Conservation (phyloP, 169 alveolate species). For the Plasmodium gonderi region DNA sequence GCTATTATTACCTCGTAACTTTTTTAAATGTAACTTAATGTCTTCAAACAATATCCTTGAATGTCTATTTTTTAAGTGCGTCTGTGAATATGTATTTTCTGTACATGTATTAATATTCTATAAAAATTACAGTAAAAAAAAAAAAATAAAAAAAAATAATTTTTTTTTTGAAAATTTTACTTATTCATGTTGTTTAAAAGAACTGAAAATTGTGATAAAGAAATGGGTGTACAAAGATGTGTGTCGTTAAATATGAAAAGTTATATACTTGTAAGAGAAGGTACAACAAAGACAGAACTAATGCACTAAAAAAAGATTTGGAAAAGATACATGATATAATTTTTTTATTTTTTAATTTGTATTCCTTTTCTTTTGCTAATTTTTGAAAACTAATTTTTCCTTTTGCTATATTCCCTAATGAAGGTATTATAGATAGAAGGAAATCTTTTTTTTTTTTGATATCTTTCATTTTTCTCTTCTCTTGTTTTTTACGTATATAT, state of each 20-base stretch:
- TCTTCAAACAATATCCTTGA: conserved; percentile 10
- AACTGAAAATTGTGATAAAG: neutral
- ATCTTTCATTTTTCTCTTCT: neutral
- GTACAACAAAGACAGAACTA: conserved; percentile 18
- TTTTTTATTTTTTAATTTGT: neutral
- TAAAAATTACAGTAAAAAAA: neutral
- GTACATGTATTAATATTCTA: neutral
- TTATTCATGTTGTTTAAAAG: neutral
- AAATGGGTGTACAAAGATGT: neutral
- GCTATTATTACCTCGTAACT: neutral
- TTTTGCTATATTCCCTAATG: neutral
- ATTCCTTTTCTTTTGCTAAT: conserved; percentile 1
- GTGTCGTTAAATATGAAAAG: neutral
- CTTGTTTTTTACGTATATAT: neutral
- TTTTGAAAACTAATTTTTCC: neutral
- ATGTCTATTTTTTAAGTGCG: conserved; percentile 3
- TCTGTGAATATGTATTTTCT: neutral
- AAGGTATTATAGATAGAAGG: neutral
- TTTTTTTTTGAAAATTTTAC: neutral
- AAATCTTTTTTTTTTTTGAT: neutral
- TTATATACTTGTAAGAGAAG: conserved; percentile 12
- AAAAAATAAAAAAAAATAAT: neutral
- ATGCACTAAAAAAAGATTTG: conserved; percentile 12
- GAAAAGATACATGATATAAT: neutral
- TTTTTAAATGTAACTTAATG: neutral